phyloP scores from a whole-genome alignment of 2,329 filamentous ascomycete genomes.

The Drechslerella dactyloides region DNA sequence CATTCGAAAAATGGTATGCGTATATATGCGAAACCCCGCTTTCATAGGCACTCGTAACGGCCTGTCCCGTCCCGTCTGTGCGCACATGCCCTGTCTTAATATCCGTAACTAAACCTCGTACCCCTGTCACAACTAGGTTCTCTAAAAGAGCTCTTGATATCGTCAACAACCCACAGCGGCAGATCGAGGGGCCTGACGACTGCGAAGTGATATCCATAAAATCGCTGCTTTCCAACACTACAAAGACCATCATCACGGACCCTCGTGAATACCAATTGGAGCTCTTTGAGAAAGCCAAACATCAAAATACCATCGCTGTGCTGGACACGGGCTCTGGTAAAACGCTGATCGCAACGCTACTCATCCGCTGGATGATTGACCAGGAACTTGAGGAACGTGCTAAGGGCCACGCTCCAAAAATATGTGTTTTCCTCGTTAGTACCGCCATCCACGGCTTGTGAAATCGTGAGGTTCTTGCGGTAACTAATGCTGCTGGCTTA shows the following conservation, averaged over 20 bases:
- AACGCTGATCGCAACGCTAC: slow-evolving; percentile 88
- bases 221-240: slow-evolving; percentile 48
- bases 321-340: slow-evolving; percentile 95
- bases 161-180: slow-evolving; percentile 20
- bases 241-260: slow-evolving; percentile 70
- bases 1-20: slow-evolving; percentile 44
- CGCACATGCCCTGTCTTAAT: neutral
- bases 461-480: slow-evolving; percentile 45
- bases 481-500: slow-evolving; percentile 7
- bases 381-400: slow-evolving; percentile 75
- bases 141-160: slow-evolving; percentile 24
- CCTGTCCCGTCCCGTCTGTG: slow-evolving; percentile 3
- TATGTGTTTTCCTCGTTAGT: slow-evolving; percentile 81
- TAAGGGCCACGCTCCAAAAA: slow-evolving; percentile 66
- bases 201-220: slow-evolving; percentile 28
- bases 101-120: neutral
- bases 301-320: slow-evolving; percentile 87
- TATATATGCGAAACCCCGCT: slow-evolving; percentile 13
- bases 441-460: too few relatives aligned
- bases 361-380: slow-evolving; percentile 77
- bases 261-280: slow-evolving; percentile 91
- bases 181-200: slow-evolving; percentile 21
- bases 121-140: slow-evolving; percentile 18
- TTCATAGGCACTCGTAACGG: neutral
- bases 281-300: slow-evolving; percentile 84